A percentile compares a stretch with the other conserved stretches of the same genome.
Evolutionary conservation across 2,329 filamentous ascomycete genomes (phyloP).

Genomic region (Didymella sp.): DNA sequence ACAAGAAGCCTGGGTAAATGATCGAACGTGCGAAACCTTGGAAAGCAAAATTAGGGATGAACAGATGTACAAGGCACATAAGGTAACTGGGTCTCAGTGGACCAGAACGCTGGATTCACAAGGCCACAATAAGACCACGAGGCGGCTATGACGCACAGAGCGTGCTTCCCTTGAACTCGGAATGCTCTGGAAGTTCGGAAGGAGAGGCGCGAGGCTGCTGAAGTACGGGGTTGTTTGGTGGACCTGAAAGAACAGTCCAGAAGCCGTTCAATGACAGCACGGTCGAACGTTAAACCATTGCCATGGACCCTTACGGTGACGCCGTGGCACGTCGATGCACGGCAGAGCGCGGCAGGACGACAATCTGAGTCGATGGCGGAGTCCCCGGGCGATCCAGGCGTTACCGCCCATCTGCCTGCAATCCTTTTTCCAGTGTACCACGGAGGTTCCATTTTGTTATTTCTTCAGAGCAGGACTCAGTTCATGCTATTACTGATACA

Average conservation of each 20-base stretch:
- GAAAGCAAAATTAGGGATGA: neutral
- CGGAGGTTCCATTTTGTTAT: neutral
- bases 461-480: neutral
- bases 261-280: slow-evolving; percentile 14
- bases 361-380: slow-evolving; percentile 1
- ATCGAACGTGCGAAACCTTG: neutral
- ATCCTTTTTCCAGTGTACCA: neutral
- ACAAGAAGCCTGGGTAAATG: neutral
- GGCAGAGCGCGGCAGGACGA: neutral
- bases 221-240: slow-evolving; percentile 3
- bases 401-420: neutral
- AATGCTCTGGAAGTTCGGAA: neutral
- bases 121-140: neutral
- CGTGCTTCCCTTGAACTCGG: neutral
- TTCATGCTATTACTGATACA: slow-evolving; percentile 10
- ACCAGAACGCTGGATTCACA: neutral
- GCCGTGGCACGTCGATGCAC: slow-evolving; percentile 1
- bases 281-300: slow-evolving; percentile 1
- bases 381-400: slow-evolving; percentile 3
- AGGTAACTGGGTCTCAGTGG: neutral
- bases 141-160: slow-evolving; percentile 13
- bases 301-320: slow-evolving; percentile 5
- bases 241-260: slow-evolving; percentile 17
- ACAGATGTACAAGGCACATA: neutral
- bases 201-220: slow-evolving; percentile 1